phyloP scores from a whole-genome alignment of 768 basidiomycete genomes.

The Hygrocybe coccinea region DNA sequence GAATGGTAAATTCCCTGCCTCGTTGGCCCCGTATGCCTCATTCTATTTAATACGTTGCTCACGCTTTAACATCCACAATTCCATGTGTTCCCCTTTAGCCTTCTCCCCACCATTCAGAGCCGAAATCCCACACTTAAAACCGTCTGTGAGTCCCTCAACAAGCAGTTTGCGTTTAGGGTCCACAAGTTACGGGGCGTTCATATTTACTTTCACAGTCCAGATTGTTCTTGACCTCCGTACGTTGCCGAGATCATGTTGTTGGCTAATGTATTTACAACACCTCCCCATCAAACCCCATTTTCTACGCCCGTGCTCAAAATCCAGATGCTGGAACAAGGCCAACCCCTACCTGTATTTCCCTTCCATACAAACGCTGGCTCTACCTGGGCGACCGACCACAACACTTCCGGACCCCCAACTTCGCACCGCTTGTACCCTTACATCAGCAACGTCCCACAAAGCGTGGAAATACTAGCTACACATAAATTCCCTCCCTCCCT shows the following conservation, averaged over 20 bases:
- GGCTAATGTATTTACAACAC: no score
- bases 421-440: background rate
- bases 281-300: no score
- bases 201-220: no score
- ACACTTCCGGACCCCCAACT: background rate
- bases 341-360: background rate
- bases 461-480: no score
- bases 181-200: no score
- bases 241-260: no score
- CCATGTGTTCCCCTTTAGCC: slow-evolving; percentile 2
- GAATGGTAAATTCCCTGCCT: background rate
- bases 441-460: background rate
- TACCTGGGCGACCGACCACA: no score
- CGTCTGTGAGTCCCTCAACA: no score
- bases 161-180: no score
- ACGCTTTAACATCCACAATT: background rate
- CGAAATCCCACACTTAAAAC: background rate
- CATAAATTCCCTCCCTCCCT: no score
- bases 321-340: background rate
- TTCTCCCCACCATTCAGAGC: background rate
- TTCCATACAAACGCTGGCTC: background rate
- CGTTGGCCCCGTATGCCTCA: background rate
- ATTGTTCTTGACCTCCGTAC: no score
- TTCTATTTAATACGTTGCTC: background rate
- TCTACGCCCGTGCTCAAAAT: no score